Conservation (phyloP, 225 moss, liverwort and hornwort species). For the Asterella californica region DNA sequence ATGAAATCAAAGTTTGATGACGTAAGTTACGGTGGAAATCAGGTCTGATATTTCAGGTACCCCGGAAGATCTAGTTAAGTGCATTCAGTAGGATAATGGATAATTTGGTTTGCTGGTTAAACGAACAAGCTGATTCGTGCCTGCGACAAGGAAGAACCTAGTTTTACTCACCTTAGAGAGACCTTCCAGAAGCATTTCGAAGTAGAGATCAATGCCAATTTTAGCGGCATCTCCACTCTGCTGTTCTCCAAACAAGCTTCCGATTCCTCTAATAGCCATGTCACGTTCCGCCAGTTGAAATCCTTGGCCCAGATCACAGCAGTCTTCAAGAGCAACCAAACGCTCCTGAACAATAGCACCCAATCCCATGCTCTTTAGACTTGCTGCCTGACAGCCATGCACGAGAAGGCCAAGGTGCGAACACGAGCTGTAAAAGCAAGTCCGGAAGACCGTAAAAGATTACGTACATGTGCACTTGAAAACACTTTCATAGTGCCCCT, state of each 20-base stretch:
- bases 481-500: neutral
- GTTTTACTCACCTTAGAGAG: constrained; percentile 59
- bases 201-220: constrained; percentile 84
- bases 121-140: neutral
- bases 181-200: constrained; percentile 91
- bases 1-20: neutral
- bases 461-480: neutral
- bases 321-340: constrained; percentile 79
- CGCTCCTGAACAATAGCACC: constrained; percentile 46
- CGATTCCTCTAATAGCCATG: constrained; percentile 94
- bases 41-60: neutral
- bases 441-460: neutral
- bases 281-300: constrained; percentile 95
- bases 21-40: neutral
- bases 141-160: neutral
- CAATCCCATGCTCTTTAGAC: neutral
- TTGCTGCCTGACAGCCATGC: neutral
- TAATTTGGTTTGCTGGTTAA: no score
- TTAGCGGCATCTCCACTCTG: constrained; percentile 95
- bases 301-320: constrained; percentile 86
- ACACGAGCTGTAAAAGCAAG: neutral
- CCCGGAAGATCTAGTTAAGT: neutral
- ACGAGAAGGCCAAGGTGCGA: neutral
- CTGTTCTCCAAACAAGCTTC: constrained; percentile 88
- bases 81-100: neutral